A percentile compares a stretch with the other conserved stretches of the same genome.
phyloP scores from a whole-genome alignment of 768 basidiomycete species.

The Phanerochaete sordida region DNA sequence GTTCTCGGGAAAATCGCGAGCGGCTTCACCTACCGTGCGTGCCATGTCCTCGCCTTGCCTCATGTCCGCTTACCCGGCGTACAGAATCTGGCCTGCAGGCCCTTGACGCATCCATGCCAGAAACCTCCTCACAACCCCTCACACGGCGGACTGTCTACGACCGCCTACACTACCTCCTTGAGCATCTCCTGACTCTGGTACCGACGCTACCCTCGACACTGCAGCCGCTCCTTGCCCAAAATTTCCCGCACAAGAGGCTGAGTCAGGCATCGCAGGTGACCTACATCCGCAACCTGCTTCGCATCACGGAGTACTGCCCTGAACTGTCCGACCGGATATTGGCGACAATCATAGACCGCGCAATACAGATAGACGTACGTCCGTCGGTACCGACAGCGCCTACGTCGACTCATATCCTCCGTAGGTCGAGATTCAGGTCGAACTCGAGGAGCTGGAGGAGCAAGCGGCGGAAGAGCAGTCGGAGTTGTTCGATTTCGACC shows the following conservation, averaged over 20 bases:
- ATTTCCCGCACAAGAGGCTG: conserved; percentile 95
- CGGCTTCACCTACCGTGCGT: conserved; percentile 88
- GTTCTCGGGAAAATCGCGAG: conserved; percentile 80
- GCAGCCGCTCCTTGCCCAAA: conserved; percentile 75
- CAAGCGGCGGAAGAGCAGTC: conserved; percentile 49
- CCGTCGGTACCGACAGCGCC: neutral
- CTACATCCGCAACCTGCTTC: conserved; percentile 87
- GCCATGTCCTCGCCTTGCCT: conserved; percentile 1
- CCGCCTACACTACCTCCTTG: conserved; percentile 81
- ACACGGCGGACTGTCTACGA: conserved; percentile 84
- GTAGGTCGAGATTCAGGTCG: conserved; percentile 96
- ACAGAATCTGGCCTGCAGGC: conserved; percentile 72
- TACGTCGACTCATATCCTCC: neutral
- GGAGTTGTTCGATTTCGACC: conserved; percentile 72
- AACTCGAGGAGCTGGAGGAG: conserved; percentile 87
- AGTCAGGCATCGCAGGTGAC: conserved; percentile 74
- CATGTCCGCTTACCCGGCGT: conserved; percentile 6
- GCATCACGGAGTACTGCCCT: conserved; percentile 81
- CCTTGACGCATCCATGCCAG: conserved; percentile 52
- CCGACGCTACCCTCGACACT: conserved; percentile 89
- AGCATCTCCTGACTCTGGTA: conserved; percentile 82
- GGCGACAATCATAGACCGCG: conserved; percentile 86
- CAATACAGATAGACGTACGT: conserved; percentile 92
- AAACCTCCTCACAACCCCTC: conserved; percentile 64
- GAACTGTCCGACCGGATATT: conserved; percentile 83